phyloP scores from a whole-genome alignment of 1,139 yeast genomes.

The Scheffersomyces lignicola region DNA sequence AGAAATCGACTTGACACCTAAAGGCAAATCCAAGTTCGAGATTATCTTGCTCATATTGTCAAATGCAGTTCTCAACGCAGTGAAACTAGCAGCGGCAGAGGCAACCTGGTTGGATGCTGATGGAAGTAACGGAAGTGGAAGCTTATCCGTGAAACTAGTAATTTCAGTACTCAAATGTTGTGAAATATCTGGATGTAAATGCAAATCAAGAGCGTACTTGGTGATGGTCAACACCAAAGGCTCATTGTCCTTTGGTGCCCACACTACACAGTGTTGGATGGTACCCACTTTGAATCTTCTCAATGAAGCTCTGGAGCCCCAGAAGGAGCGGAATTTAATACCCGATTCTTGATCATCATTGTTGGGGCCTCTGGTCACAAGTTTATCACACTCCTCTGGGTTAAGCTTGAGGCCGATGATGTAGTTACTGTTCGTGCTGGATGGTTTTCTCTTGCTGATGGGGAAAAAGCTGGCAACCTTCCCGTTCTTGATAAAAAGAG shows the following conservation, averaged over 20 bases:
- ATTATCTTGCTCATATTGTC: conserved; percentile 61
- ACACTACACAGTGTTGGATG: conserved; percentile 85
- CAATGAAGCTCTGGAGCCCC: conserved; percentile 86
- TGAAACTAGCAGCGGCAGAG: conserved; percentile 53
- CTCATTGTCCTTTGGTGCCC: conserved; percentile 63
- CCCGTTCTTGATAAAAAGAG: conserved; percentile 41
- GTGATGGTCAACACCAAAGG: conserved; percentile 70
- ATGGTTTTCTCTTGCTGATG: conserved; percentile 58
- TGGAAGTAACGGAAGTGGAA: conserved; percentile 64
- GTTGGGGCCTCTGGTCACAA: conserved; percentile 85
- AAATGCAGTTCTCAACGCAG: conserved; percentile 61
- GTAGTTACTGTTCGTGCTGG: conserved; percentile 33
- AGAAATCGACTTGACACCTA: conserved; percentile 65
- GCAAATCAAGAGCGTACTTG: conserved; percentile 61
- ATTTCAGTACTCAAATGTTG: conserved; percentile 41
- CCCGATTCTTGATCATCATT: conserved; percentile 60
- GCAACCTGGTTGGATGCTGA: conserved; percentile 54
- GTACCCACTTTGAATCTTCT: conserved; percentile 91
- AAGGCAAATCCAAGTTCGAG: conserved; percentile 61
- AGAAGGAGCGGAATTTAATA: conserved; percentile 69
- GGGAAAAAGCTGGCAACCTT: conserved; percentile 35
- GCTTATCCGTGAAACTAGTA: conserved; percentile 45
- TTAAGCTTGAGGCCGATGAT: conserved; percentile 70
- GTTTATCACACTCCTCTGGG: conserved; percentile 71
- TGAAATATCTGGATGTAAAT: conserved; percentile 52